These are phyloP conservation scores for Colletotrichum somersetense DNA, from an alignment of 2,329 filamentous ascomycete species.

Conservation along the genomic window DNA sequence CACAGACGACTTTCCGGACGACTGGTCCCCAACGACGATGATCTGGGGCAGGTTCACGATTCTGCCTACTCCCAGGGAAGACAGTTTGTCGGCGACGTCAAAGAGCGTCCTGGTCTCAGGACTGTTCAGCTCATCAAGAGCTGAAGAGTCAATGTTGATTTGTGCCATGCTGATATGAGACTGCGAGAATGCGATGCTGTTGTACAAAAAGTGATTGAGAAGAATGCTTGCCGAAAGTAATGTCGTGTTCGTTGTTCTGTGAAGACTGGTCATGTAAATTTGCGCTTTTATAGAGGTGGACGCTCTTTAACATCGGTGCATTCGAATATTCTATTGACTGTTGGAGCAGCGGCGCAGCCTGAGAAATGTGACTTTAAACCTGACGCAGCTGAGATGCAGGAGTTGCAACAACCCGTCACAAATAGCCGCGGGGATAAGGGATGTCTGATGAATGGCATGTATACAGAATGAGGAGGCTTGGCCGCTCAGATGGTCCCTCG, in stretches of 20 bases:
- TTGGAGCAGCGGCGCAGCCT: neutral
- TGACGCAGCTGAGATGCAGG: conserved; percentile 26
- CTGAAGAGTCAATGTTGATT: conserved; percentile 47
- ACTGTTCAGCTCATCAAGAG: conserved; percentile 57
- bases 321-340: neutral
- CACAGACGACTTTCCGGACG: conserved; percentile 73
- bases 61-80: conserved; percentile 60
- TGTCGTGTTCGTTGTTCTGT: neutral
- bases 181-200: neutral
- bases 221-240: neutral
- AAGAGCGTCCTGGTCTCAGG: conserved; percentile 62
- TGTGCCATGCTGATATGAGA: neutral
- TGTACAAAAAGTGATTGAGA: too few species aligned
- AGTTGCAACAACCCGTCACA: neutral
- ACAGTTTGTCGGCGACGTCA: conserved; percentile 65
- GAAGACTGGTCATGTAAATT: too few species aligned
- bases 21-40: conserved; percentile 71
- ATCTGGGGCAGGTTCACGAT: conserved; percentile 65
- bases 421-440: neutral
- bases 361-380: neutral
- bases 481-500: too few species aligned
- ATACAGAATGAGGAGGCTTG: neutral
- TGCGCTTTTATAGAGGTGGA: neutral
- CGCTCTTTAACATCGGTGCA: neutral
- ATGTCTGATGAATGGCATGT: neutral